These are phyloP conservation scores for Xylariaceae sp. DNA, from an alignment of 2,329 filamentous ascomycete species.

Conservation along the genomic window DNA sequence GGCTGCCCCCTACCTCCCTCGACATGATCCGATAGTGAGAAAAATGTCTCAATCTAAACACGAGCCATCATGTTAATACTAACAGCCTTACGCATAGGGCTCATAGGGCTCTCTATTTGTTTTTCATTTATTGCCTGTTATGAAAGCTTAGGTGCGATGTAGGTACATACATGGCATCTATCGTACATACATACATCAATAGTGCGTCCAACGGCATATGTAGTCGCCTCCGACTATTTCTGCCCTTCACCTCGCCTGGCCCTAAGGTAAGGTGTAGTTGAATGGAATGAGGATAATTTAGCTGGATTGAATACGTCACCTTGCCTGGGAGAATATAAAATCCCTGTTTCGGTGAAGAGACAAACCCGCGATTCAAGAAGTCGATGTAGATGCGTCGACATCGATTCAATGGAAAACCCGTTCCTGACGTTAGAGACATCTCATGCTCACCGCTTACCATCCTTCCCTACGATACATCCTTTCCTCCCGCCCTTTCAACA, in stretches of 20 bases:
- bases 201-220: background rate
- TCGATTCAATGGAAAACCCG: background rate
- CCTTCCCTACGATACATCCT: background rate
- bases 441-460: background rate
- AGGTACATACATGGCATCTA: background rate
- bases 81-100: constrained; percentile 1
- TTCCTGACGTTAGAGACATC: background rate
- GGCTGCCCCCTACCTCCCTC: too few species aligned
- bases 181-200: background rate
- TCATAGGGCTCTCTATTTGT: background rate
- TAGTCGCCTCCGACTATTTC: background rate
- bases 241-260: background rate
- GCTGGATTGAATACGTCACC: background rate
- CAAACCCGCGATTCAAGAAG: background rate
- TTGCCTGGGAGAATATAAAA: background rate
- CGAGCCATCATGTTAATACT: background rate
- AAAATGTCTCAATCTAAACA: background rate
- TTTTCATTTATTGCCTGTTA: background rate
- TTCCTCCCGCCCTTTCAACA: constrained; percentile 3
- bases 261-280: too few species aligned
- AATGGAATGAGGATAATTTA: too few species aligned
- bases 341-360: background rate
- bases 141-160: background rate
- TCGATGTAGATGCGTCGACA: background rate
- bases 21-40: background rate